A percentile compares a stretch with the other conserved stretches of the same genome.
Evolutionary conservation across 2,329 filamentous ascomycete species (phyloP).

Genomic region (Paracorniculantispora psalliotae): DNA sequence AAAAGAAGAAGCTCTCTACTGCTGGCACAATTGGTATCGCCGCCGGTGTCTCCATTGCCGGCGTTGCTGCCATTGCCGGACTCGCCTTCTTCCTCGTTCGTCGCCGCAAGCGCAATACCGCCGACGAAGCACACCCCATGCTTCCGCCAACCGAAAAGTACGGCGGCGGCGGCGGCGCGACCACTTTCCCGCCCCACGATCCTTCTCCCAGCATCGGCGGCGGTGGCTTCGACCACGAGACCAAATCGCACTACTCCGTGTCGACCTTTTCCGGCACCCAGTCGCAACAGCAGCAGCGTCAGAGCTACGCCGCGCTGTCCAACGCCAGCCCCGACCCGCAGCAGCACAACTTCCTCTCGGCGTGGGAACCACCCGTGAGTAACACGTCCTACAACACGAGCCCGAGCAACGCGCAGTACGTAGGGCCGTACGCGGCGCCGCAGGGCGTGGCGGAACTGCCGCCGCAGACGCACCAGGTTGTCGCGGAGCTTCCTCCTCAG

Average conservation of each 20-base stretch:
- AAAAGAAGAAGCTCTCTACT: slow-evolving; percentile 21
- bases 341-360: neutral
- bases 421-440: slow-evolving; percentile 7
- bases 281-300: neutral
- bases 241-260: slow-evolving; percentile 14
- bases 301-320: neutral
- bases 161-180: slow-evolving; percentile 13
- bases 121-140: slow-evolving; percentile 28
- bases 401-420: neutral
- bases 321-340: neutral
- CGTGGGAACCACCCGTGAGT: neutral
- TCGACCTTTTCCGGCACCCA: neutral
- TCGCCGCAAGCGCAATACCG: slow-evolving; percentile 21
- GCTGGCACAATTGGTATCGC: slow-evolving; percentile 30
- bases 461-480: neutral
- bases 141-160: slow-evolving; percentile 19
- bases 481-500: neutral
- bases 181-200: slow-evolving; percentile 20
- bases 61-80: slow-evolving; percentile 23
- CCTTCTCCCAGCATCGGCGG: slow-evolving; percentile 17
- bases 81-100: slow-evolving; percentile 24
- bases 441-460: slow-evolving; percentile 3
- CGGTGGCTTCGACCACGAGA: slow-evolving; percentile 9
- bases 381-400: neutral
- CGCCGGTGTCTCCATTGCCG: slow-evolving; percentile 26